phyloP scores from a whole-genome alignment of 2,329 filamentous ascomycete genomes.

The Pseudogymnoascus sp. region DNA sequence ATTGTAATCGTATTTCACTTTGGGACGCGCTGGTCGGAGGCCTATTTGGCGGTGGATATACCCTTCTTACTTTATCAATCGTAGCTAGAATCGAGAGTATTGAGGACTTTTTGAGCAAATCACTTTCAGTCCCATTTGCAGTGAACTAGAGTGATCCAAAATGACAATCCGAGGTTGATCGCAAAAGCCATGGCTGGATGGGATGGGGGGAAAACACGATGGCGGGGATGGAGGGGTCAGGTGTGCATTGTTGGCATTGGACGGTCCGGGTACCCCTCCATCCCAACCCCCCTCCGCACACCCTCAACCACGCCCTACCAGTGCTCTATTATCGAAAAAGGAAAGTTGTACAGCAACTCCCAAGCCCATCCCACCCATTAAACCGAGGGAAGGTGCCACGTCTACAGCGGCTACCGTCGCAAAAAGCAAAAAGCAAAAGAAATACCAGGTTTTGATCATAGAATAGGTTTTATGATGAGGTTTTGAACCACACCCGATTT shows the following conservation, averaged over 20 bases:
- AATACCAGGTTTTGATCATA: constrained; percentile 6
- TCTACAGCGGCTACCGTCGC: not conserved
- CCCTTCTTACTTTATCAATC: constrained; percentile 9
- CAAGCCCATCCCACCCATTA: not conserved
- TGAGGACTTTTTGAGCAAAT: constrained; percentile 7
- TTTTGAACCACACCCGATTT: constrained; percentile 12
- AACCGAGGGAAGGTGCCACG: constrained; percentile 6
- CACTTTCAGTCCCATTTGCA: not conserved
- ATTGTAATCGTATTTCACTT: constrained; percentile 8
- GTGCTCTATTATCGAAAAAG: not conserved
- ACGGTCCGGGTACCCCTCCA: not conserved
- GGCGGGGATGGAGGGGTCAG: constrained; percentile 6
- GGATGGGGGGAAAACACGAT: not conserved
- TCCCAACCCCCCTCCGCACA: not conserved
- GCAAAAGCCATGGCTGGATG: not conserved
- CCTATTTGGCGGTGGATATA: constrained; percentile 10
- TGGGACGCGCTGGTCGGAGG: constrained; percentile 8
- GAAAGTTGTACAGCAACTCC: not conserved
- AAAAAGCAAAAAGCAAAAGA: not conserved
- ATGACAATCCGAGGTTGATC: not conserved
- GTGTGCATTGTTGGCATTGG: constrained; percentile 1
- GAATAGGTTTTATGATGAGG: constrained; percentile 4
- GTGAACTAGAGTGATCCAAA: not conserved
- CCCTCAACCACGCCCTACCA: not conserved
- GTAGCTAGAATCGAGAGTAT: constrained; percentile 3